Base-by-base conservation (phyloP, 495 filamentous ascomycete species). In the Durotheca rogersii region DNA sequence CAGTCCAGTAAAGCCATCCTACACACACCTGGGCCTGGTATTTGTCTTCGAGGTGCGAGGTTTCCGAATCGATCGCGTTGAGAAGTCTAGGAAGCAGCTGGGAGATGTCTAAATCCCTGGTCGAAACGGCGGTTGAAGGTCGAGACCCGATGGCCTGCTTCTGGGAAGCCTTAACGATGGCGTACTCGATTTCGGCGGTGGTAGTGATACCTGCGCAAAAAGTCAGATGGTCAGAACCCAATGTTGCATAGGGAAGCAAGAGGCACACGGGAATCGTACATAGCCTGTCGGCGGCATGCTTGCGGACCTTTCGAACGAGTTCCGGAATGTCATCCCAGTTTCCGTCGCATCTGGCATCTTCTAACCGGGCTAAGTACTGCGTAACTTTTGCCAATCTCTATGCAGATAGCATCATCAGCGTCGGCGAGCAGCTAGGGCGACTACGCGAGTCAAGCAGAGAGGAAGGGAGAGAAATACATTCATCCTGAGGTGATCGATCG, bases 291-390 rank as follows among this genome's bases (percentile, higher is more conserved):
- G 90, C 86, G 51, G 90, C 89, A 79, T 97, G 92, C 62, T 97
- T 96, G 59, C 82, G 86, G 51, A 96, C 80, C 70, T 98, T 97
- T 57, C 90, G 81, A 57, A 88, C 82, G 51, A 95, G 74, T 71
- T 96, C 93, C 20, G 86, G 87, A n/a, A 96, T 79, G 20, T 87
- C 87, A 51, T 87, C 79, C 93, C 93, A 98, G 61, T 80, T 83
- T 20, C 88, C 89, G 61, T 91, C 82, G 64, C 88, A 93, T 48
- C 93, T 86, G 55, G 89, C 89, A 57, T 81, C 79, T 62, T 97
- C 88, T 56, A 98, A 81, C 70, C 81, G 81, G 62, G 78, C 74
- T 56, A 92, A 75, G 68, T 96, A 95, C 60, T 83, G 81, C 51
- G 77, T 78, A 38, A 85, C 90, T 73, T 98, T 98, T 47, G 65